These are phyloP conservation scores for Sanghuangporus weigelae DNA, from an alignment of 1,284 basidiomycete species.

Conservation along the genomic window DNA sequence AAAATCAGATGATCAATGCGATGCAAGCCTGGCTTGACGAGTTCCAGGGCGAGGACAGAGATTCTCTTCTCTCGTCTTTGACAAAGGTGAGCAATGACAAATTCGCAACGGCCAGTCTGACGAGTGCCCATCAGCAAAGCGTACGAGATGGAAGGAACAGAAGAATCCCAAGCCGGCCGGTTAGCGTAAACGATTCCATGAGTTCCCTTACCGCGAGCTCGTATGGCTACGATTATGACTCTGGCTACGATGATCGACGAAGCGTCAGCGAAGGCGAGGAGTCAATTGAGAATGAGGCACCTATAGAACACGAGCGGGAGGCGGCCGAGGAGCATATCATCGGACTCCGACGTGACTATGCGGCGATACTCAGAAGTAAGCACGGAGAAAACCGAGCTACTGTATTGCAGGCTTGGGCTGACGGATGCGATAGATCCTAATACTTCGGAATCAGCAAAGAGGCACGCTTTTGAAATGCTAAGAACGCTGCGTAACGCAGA, in stretches of 20 bases:
- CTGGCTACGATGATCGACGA: not conserved
- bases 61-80: slow-evolving; percentile 16
- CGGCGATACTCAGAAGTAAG: not conserved
- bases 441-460: not conserved
- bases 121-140: slow-evolving; percentile 17
- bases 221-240: not conserved
- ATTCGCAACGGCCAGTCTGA: not conserved
- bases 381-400: not conserved
- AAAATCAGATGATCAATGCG: slow-evolving; percentile 32
- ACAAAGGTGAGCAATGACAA: slow-evolving; percentile 15
- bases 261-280: not conserved
- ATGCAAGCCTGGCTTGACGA: slow-evolving; percentile 30
- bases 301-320: not conserved
- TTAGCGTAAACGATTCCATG: slow-evolving; percentile 5
- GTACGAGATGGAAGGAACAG: slow-evolving; percentile 25
- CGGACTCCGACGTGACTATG: not conserved
- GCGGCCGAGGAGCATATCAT: not conserved
- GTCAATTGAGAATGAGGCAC: not conserved
- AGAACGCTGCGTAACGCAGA: not conserved
- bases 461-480: not conserved
- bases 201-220: not conserved
- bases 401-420: not conserved
- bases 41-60: slow-evolving; percentile 21
- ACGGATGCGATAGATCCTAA: not conserved
- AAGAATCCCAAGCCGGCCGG: slow-evolving; percentile 14